Percentiles rank a stretch among this genome's conserved stretches.
phyloP scores from a whole-genome alignment of 768 basidiomycete species.

The Rhodotorula diobovata region DNA sequence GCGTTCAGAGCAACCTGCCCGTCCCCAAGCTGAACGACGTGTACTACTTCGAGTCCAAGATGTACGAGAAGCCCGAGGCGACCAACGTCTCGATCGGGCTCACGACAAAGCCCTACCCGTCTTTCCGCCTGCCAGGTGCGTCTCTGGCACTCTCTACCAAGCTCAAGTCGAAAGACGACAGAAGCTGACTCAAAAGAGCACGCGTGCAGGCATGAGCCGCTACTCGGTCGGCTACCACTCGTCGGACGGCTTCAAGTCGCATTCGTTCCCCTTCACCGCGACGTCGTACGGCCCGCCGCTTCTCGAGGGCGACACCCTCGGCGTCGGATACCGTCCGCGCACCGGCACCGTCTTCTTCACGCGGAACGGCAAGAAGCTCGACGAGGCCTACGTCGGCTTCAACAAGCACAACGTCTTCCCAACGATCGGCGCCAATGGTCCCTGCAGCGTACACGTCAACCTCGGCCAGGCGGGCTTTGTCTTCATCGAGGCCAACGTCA shows the following conservation, averaged over 20 bases:
- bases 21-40: conserved; percentile 97
- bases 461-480: conserved; percentile 97
- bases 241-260: conserved; percentile 87
- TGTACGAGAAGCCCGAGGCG: conserved; percentile 87
- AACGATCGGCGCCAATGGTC: conserved; percentile 90
- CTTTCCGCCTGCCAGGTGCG: conserved; percentile 65
- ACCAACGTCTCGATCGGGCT: conserved; percentile 89
- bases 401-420: conserved; percentile 92
- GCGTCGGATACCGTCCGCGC: conserved; percentile 90
- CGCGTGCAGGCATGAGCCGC: conserved; percentile 67
- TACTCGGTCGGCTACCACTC: conserved; percentile 93
- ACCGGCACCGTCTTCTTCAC: conserved; percentile 99
- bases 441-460: conserved; percentile 94
- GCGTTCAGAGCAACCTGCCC: conserved; percentile 93
- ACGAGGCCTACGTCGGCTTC: conserved; percentile 89
- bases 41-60: conserved; percentile 99
- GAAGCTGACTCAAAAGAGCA: too few species aligned
- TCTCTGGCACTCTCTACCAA: too few species aligned
- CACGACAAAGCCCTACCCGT: conserved; percentile 94
- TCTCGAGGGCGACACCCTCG: conserved; percentile 91
- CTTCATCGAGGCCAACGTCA: conserved; percentile 98
- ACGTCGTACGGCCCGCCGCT: conserved; percentile 74
- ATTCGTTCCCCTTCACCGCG: conserved; percentile 72
- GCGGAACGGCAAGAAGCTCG: conserved; percentile 91
- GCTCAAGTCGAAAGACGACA: too few species aligned